Evolutionary conservation across 2,329 filamentous ascomycete species (phyloP), one percentile per base, ranked within the genome.

Genomic region (Cercospora berteroae): DNA sequence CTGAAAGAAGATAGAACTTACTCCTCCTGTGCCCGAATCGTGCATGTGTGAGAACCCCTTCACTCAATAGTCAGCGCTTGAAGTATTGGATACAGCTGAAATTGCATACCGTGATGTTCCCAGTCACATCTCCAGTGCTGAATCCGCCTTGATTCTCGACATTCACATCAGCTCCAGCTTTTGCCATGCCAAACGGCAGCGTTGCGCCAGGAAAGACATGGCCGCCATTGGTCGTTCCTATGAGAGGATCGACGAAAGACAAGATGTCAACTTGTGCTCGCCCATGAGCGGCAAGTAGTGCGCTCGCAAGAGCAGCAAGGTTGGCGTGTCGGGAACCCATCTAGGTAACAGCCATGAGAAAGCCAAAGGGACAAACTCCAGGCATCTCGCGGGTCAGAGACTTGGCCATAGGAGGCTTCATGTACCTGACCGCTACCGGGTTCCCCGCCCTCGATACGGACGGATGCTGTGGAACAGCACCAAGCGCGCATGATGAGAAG

Each of bases 21-120:
- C 82, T 56, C 83, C 76, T 60, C 76, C 84, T 36, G 83, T 85
- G 10, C 84, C 84, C 52, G 79, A 81, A 70, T 86, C 84, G 72
- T 86, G 85, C 81, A 84, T 83, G 20, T 74, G 76, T 10, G 77
- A 79, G 65, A 82, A 82, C 6, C 81, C 80, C 58, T 60, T 1
- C 9, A 27, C 13, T 13, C 36, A 10, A 31, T 10, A n/a, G 33
- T 60, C 58, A 60, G 58, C 20, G 9, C 18, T 25, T 16, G 36
- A 29, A 60, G 33, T 12, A 13, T 13, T 5, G 6, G 1, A 8
- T 6, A 39, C 10, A 31, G 33, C 13, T 44, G 16, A 13, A 29
- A 16, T 7, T 8, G 50, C 23, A 3, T n/a, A 60, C 58, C 25
- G 68, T 73, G 25, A 73, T 73, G 61, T 70, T 70, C n/a, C 70